Evolutionary conservation across 106 monocot species (phyloP).

Genomic region (Agapanthus africanus): DNA sequence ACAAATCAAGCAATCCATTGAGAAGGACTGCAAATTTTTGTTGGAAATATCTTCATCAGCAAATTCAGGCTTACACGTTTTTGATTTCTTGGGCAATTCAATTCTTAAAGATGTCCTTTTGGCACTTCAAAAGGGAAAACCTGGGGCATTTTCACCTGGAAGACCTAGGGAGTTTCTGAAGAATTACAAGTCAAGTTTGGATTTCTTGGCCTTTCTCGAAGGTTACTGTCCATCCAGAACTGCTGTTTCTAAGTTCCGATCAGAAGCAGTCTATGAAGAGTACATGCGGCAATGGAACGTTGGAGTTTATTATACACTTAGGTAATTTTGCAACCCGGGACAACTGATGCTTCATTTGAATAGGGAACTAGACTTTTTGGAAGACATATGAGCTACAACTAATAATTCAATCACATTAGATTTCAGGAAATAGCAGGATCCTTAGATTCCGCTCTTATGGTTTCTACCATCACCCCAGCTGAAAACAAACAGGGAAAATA

Average conservation of each 20-base stretch:
- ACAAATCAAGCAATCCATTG: conserved; percentile 52
- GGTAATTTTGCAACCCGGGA: conserved; percentile 27
- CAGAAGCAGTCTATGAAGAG: conserved; percentile 54
- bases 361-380: neutral
- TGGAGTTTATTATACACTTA: conserved; percentile 87
- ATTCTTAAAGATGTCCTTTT: conserved; percentile 82
- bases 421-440: conserved; percentile 98
- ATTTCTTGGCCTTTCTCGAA: conserved; percentile 82
- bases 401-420: conserved; percentile 36
- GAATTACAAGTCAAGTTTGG: conserved; percentile 82
- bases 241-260: conserved; percentile 72
- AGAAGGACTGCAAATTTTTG: conserved; percentile 85
- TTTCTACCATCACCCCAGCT: conserved; percentile 30
- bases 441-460: conserved; percentile 66
- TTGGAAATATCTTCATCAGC: conserved; percentile 92
- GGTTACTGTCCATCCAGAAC: conserved; percentile 75
- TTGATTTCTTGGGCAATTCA: conserved; percentile 95
- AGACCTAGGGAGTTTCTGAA: conserved; percentile 83
- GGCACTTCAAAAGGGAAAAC: conserved; percentile 81
- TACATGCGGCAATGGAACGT: conserved; percentile 91
- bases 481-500: conserved; percentile 36
- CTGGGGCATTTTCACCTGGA: conserved; percentile 92
- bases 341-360: neutral
- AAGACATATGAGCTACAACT: neutral
- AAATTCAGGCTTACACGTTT: conserved; percentile 98